Evolutionary conservation across 2,329 filamentous ascomycete species (phyloP).

Genomic region (Leptodontidium sp.): DNA sequence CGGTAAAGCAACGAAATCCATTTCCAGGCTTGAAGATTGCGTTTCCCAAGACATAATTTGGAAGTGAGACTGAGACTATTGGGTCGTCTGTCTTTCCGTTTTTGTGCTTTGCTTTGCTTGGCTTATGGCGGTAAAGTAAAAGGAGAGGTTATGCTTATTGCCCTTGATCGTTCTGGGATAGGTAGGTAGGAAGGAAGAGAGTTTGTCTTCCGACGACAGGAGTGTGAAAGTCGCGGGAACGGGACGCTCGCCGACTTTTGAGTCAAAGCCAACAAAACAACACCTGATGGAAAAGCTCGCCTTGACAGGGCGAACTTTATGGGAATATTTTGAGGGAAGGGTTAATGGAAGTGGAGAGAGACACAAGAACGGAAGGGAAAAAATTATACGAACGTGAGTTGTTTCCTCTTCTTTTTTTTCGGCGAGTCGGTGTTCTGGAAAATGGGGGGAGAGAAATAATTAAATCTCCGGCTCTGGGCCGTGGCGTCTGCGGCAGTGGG

Average conservation of each 20-base stretch:
- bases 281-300: conserved; percentile 3
- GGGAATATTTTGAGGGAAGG: neutral
- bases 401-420: neutral
- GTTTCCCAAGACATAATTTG: neutral
- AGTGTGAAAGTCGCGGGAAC: conserved; percentile 9
- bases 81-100: neutral
- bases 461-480: conserved; percentile 12
- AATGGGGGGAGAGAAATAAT: conserved; percentile 5
- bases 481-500: conserved; percentile 7
- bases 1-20: conserved; percentile 56
- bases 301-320: neutral
- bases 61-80: conserved; percentile 23
- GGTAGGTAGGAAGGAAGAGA: neutral
- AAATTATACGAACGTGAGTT: neutral
- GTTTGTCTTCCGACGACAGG: conserved; percentile 18
- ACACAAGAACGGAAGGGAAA: neutral
- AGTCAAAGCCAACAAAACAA: conserved; percentile 7
- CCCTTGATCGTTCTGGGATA: neutral
- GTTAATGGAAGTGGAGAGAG: neutral
- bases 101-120: neutral
- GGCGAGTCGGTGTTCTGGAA: neutral
- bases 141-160: too few species aligned
- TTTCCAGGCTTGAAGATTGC: conserved; percentile 21
- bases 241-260: neutral
- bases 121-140: conserved; percentile 7